Conservation (phyloP, 495 filamentous ascomycete species). For the Filosporella fistucella region DNA sequence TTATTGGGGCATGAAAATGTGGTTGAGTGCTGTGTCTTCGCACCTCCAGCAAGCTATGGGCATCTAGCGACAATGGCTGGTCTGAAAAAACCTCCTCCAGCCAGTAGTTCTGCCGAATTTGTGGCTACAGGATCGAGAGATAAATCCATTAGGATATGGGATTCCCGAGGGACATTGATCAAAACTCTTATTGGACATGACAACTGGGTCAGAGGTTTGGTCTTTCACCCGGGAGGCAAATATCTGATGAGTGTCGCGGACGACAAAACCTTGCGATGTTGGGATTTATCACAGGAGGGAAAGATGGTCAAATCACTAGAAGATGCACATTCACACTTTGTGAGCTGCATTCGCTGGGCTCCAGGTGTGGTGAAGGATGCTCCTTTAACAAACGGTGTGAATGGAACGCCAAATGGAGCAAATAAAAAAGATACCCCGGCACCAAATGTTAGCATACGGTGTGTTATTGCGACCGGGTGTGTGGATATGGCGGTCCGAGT, state of each 20-base stretch:
- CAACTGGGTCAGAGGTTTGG: conserved; percentile 87
- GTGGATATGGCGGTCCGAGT: conserved; percentile 58
- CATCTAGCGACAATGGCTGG: conserved; percentile 78
- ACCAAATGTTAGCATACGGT: conserved; percentile 37
- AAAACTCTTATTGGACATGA: conserved; percentile 90
- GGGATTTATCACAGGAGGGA: conserved; percentile 90
- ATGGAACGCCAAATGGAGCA: conserved; percentile 48
- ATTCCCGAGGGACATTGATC: conserved; percentile 76
- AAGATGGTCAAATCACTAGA: conserved; percentile 79
- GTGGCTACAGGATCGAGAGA: conserved; percentile 88
- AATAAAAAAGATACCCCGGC: conserved; percentile 35
- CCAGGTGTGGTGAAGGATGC: conserved; percentile 64
- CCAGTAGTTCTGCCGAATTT: conserved; percentile 76
- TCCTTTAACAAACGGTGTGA: conserved; percentile 35
- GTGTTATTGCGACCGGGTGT: conserved; percentile 59
- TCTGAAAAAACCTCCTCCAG: conserved; percentile 72
- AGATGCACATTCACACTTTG: conserved; percentile 82
- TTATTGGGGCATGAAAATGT: conserved; percentile 87
- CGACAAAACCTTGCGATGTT: conserved; percentile 91
- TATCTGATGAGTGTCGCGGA: conserved; percentile 83
- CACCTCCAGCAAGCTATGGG: conserved; percentile 72
- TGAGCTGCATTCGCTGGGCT: conserved; percentile 89
- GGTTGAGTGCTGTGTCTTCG: conserved; percentile 85
- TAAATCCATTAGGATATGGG: conserved; percentile 90
- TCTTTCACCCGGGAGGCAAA: conserved; percentile 93